Conservation (phyloP, 768 basidiomycete genomes). For the Tricholoma saponaceum region DNA sequence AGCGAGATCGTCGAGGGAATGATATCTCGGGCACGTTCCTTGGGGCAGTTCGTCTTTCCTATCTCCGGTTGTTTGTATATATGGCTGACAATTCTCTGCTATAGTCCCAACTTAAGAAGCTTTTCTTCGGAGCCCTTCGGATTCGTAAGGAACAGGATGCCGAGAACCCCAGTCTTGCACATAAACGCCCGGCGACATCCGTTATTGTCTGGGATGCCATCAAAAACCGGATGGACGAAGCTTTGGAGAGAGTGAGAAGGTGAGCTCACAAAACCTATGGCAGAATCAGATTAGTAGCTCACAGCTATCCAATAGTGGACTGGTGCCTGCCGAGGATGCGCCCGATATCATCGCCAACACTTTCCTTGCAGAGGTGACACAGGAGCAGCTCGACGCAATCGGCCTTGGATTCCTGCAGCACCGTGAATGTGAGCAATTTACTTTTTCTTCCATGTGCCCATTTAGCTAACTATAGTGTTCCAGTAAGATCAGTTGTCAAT, state of each 20-base stretch:
- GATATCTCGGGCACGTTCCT: conserved; percentile 23
- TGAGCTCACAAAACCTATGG: not conserved
- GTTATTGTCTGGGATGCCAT: conserved; percentile 23
- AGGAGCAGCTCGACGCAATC: conserved; percentile 19
- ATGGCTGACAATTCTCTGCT: not conserved
- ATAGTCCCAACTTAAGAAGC: conserved; percentile 28
- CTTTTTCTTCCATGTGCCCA: not conserved
- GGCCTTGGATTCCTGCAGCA: conserved; percentile 23
- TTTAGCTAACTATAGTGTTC: not conserved
- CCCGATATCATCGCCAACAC: conserved; percentile 28
- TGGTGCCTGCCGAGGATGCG: conserved; percentile 23
- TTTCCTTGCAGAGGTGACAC: conserved; percentile 22
- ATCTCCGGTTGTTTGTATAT: not conserved
- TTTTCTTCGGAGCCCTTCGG: conserved; percentile 25
- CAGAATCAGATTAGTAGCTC: not conserved
- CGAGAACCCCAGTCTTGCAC: conserved; percentile 10
- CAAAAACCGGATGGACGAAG: conserved; percentile 23
- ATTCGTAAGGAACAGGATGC: conserved; percentile 28
- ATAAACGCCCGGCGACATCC: conserved; percentile 14
- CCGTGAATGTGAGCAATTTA: conserved; percentile 20
- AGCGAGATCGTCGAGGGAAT: conserved; percentile 13
- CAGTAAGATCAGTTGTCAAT: conserved; percentile 18
- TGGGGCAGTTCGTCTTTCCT: conserved; percentile 21
- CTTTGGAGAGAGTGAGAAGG: conserved; percentile 17
- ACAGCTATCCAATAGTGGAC: conserved; percentile 11